These are phyloP conservation scores for Ceratocystis cacaofunesta DNA, from an alignment of 2,329 filamentous ascomycete genomes.

Conservation along the genomic window DNA sequence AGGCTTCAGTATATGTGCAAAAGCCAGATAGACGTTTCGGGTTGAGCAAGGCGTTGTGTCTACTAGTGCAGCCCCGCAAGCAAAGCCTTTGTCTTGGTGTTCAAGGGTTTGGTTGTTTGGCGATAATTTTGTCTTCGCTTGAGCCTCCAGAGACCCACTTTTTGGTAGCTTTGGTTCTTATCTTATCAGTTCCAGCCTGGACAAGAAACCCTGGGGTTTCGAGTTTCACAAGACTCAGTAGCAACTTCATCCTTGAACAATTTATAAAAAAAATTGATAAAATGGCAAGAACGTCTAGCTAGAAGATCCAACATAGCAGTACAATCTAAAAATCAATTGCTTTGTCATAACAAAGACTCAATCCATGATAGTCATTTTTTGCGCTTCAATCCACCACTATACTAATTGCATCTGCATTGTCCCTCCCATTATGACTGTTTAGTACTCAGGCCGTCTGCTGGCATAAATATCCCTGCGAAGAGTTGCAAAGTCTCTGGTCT, in stretches of 20 bases:
- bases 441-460: conserved; percentile 8
- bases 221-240: neutral
- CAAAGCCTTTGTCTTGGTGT: neutral
- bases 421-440: too few relatives aligned
- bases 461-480: conserved; percentile 13
- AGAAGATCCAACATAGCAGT: neutral
- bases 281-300: neutral
- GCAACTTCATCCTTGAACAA: neutral
- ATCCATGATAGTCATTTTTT: neutral
- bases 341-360: neutral
- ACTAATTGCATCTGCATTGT: conserved; percentile 7
- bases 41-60: neutral
- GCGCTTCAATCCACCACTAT: neutral
- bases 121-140: conserved; percentile 14
- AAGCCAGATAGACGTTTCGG: neutral
- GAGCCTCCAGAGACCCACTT: neutral
- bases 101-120: neutral
- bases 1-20: neutral
- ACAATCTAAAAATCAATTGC: neutral
- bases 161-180: conserved; percentile 6
- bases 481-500: conserved; percentile 7
- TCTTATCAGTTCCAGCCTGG: conserved; percentile 8
- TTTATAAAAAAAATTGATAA: neutral
- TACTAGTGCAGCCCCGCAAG: neutral
- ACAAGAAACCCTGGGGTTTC: neutral